Base-by-base conservation (phyloP, 2,329 filamentous ascomycete genomes). In the Sclerotinia nivalis region DNA sequence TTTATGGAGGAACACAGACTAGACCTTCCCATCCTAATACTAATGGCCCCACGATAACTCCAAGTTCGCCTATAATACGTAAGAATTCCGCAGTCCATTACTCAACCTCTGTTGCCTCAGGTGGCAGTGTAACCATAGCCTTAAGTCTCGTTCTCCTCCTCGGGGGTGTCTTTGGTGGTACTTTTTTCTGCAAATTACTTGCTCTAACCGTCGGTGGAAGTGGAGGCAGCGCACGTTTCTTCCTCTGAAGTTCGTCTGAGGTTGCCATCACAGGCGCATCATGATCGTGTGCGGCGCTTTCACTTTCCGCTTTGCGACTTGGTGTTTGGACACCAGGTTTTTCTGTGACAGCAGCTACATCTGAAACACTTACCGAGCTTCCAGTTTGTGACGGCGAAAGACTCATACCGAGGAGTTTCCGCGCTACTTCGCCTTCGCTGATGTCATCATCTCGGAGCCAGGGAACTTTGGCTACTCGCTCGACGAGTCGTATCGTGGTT, bases 311-410 rank as follows among this genome's bases (percentile, higher is more conserved):
- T 71, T 82, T 88, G 60, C 90, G 85, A 77, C 92, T 93, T 8
- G 92, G 93, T 25, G 93, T 93, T 76, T 93, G 89, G 31, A 95
- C 88, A 0, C 91, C 93, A 0, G 93, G 93, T 79, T 92, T 93
- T 80, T 95, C 93, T 78, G 86, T 92, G 58, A 93, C 91, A 15
- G 88, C 87, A 9, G 93, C 93, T 55, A 97, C 88, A 75, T 96
- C 91, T 47, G 88, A 84, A 60, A 96, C 90, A 77, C 91, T 94
- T 73, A 93, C 83, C 76, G 85, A 89, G 78, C 93, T 96, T 61
- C 87, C 87, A n/a, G 86, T 86, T 66, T 91, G 87, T 2, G 82
- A 81, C 1, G 87, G 84, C 1, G 88, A 87, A 4, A 95, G 83
- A 71, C 88, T 91, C 80, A 94, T 93, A 13, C 91, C 91, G 4